A percentile compares a stretch with the other conserved stretches of the same genome.
Evolutionary conservation across 768 basidiomycete species (phyloP).

Genomic region (Tulasnella sp.): DNA sequence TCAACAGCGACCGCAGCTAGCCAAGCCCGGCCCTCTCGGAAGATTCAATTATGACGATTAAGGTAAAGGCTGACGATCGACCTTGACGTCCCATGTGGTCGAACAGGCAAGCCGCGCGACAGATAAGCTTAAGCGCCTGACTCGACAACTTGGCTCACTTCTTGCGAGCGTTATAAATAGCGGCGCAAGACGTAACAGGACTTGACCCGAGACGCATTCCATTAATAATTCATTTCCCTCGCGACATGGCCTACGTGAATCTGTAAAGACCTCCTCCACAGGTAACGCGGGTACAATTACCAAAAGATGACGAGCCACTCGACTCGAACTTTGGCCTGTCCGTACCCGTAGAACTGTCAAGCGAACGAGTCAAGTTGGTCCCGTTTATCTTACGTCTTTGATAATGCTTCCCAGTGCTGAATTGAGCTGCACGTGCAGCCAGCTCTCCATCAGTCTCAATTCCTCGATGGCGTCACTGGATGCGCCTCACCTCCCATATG

Average conservation of each 20-base stretch:
- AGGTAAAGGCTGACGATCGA: background rate
- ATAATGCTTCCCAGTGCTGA: background rate
- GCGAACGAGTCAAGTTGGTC: constrained; percentile 47
- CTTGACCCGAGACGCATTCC: background rate
- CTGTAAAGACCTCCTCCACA: background rate
- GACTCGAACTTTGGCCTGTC: constrained; percentile 53
- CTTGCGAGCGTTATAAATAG: background rate
- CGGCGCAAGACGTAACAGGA: background rate
- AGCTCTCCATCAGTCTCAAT: constrained; percentile 44
- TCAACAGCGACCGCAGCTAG: background rate
- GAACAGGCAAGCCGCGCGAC: background rate
- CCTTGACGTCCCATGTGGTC: background rate
- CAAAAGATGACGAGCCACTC: constrained; percentile 35
- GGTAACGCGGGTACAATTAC: background rate
- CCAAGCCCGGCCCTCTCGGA: background rate
- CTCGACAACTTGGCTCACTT: background rate
- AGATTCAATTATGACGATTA: background rate
- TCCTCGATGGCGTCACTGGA: constrained; percentile 40
- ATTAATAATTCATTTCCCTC: background rate
- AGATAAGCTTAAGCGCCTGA: background rate
- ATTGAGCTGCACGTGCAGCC: constrained; percentile 35
- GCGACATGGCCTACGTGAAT: background rate
- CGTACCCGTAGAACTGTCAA: constrained; percentile 45
- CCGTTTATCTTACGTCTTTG: constrained; percentile 44
- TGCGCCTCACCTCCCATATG: constrained; percentile 53